These are phyloP conservation scores for Candida corydali DNA, from an alignment of 805 yeast species.

Conservation along the genomic window DNA sequence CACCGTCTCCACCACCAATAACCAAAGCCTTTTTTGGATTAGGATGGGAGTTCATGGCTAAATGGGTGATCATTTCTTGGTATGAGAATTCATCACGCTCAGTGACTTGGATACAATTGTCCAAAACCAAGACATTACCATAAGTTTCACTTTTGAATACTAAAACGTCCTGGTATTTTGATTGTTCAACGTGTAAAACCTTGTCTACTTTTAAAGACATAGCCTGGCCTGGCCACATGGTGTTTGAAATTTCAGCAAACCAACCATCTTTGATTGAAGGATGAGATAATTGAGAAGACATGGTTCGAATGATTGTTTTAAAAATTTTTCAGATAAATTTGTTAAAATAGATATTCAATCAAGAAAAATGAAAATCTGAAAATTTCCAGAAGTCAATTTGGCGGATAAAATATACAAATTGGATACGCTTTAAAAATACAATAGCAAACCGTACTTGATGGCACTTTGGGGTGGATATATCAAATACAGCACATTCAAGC, in stretches of 20 bases:
- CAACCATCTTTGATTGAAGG: slow-evolving; percentile 79
- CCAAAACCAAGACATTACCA: slow-evolving; percentile 93
- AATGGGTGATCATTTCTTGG: slow-evolving; percentile 97
- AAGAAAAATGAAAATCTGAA: no score
- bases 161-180: slow-evolving; percentile 88
- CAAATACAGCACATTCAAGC: no score
- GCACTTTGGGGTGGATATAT: no score
- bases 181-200: slow-evolving; percentile 77
- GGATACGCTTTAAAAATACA: no score
- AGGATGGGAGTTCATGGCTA: slow-evolving; percentile 90
- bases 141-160: slow-evolving; percentile 90
- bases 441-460: no score
- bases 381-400: no score
- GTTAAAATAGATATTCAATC: no score
- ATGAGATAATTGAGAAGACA: slow-evolving; percentile 44
- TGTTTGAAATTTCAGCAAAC: slow-evolving; percentile 93
- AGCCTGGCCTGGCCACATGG: slow-evolving; percentile 99
- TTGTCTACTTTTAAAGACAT: slow-evolving; percentile 86
- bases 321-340: no score
- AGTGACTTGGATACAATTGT: slow-evolving; percentile 92
- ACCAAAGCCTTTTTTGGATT: slow-evolving; percentile 91
- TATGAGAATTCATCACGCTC: slow-evolving; percentile 97
- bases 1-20: slow-evolving; percentile 99
- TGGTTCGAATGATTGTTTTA: no score
- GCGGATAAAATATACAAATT: no score